Base-by-base conservation (phyloP, 1,284 basidiomycete genomes). In the Papiliotrema fonsecae region DNA sequence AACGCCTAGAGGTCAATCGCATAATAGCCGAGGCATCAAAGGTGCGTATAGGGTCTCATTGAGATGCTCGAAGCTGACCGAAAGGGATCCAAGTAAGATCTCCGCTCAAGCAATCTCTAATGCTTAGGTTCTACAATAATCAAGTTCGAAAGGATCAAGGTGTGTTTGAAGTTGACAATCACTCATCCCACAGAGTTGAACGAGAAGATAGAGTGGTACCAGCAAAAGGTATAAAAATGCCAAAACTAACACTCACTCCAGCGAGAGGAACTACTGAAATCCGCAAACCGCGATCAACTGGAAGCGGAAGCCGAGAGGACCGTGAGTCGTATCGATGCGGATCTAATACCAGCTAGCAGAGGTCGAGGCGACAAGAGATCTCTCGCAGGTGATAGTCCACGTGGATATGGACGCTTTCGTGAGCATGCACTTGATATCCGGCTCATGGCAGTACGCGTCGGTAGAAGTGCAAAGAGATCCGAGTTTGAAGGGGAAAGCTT, bases 401-500 rank as follows among this genome's bases (percentile, higher is more conserved):
- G 64, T 74, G 16, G 70, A 74, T 54, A 65, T 73, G 68, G 61
- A 74, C 61, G 62, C 69, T 35, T 67, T 72, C 56, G 70, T 73
- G 39, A 55, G 65, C 53, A 28, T 3, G 3, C 27, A 40, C 6
- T 35, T 30, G 18, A 30, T 24, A 18, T 19, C 14, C 3, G 35
- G n/a, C 38, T 49, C 30, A 32, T 42, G 4, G 18, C 41, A 71
- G 70, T 75, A 73, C 46, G 74, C 73, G 1, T 65, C 70, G 2
- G 71, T 77, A 4, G 78, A 81, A 70, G 77, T 92, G 1, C 80
- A 92, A 35, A 77, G 86, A 45, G 79, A 93, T 62, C 90, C 92
- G 2, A 75, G 77, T 13, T 78, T 97, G 2, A 78, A 79, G 34
- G 90, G 86, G 14, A 94, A 89, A 64, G 79, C 89, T 0, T 97